phyloP scores from a whole-genome alignment of 768 basidiomycete genomes.

The Boletus insuetus region DNA sequence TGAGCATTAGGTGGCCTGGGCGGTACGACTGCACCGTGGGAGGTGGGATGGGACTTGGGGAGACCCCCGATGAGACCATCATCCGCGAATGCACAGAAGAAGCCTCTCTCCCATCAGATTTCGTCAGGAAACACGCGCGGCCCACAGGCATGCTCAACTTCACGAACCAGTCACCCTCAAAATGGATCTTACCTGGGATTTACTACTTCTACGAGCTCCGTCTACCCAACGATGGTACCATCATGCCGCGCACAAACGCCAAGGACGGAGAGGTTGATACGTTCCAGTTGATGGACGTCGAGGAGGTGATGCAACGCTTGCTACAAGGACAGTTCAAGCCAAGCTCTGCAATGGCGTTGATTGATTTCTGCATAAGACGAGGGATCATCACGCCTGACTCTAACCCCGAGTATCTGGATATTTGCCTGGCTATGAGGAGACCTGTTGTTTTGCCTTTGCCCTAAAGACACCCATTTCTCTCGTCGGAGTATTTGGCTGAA shows the following conservation, averaged over 20 bases:
- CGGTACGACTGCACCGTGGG: conserved; percentile 43
- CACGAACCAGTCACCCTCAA: conserved; percentile 41
- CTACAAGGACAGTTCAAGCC: conserved; percentile 38
- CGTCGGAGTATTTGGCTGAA: no score
- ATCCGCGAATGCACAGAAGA: conserved; percentile 44
- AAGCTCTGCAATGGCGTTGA: conserved; percentile 41
- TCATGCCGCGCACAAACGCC: conserved; percentile 36
- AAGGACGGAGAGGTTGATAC: conserved; percentile 42
- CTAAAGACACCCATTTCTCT: not conserved
- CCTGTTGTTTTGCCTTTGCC: conserved; percentile 21
- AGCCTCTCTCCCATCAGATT: conserved; percentile 38
- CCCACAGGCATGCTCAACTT: conserved; percentile 39
- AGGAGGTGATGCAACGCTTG: conserved; percentile 34
- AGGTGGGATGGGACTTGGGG: conserved; percentile 42
- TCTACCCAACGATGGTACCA: conserved; percentile 34
- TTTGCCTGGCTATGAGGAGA: conserved; percentile 24
- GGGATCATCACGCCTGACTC: conserved; percentile 29
- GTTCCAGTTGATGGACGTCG: conserved; percentile 38
- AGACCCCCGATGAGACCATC: conserved; percentile 36
- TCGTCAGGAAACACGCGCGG: conserved; percentile 32
- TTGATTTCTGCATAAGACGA: conserved; percentile 41
- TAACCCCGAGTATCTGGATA: conserved; percentile 20
- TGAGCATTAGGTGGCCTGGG: conserved; percentile 28
- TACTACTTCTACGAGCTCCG: conserved; percentile 46
- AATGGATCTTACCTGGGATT: conserved; percentile 44